These are phyloP conservation scores for Crithidia mellificae DNA, from an alignment of 208 protist species.

Conservation along the genomic window DNA sequence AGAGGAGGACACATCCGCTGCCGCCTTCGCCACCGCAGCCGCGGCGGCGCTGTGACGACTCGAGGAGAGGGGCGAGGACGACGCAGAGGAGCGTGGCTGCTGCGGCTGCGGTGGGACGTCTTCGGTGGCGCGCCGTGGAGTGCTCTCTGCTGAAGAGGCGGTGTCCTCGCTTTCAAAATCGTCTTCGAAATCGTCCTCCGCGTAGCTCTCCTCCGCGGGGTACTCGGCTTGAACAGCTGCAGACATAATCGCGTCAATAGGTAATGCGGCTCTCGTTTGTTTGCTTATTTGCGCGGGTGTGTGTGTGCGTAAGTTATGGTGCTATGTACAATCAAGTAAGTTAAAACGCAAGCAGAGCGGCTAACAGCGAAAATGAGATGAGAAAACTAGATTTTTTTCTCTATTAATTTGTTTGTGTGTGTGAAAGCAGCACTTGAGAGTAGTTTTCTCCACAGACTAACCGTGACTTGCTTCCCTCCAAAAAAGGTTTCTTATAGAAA, in stretches of 20 bases:
- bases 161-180: constrained; percentile 42
- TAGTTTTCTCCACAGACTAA: too few species aligned
- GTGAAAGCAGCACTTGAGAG: too few species aligned
- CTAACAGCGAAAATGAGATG: too few species aligned
- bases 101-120: not conserved
- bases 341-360: too few species aligned
- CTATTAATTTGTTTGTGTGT: too few species aligned
- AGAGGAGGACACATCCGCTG: not conserved
- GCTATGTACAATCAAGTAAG: not conserved
- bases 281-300: not conserved
- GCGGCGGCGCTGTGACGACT: not conserved
- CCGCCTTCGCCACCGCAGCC: not conserved
- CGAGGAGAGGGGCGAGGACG: not conserved
- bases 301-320: not conserved
- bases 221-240: constrained; percentile 9
- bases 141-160: constrained; percentile 1
- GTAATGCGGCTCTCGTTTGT: not conserved
- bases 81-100: not conserved
- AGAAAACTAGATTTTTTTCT: too few species aligned
- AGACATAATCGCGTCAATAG: too few species aligned
- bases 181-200: constrained; percentile 42
- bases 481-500: too few species aligned
- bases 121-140: not conserved
- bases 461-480: too few species aligned
- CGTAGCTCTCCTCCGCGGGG: constrained; percentile 29